These are phyloP conservation scores for Tuber indicum DNA, from an alignment of 495 filamentous ascomycete species.

Conservation along the genomic window DNA sequence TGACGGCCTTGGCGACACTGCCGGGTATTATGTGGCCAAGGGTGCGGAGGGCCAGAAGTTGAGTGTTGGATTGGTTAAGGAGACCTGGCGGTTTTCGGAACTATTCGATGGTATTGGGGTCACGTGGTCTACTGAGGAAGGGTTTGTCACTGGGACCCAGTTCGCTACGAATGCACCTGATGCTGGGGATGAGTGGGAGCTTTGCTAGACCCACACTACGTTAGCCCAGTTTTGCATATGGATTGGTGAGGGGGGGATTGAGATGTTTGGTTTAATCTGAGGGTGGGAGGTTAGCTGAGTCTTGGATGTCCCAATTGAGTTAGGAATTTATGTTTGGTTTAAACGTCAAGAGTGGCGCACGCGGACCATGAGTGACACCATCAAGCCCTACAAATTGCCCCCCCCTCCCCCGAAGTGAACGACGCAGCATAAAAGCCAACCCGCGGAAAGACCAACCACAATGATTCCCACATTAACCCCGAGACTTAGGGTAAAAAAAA, in stretches of 20 bases:
- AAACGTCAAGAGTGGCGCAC: not conserved
- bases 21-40: conserved; percentile 8
- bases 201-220: not conserved
- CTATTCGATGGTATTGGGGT: conserved; percentile 3
- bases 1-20: not conserved
- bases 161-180: not conserved
- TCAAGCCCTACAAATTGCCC: not conserved
- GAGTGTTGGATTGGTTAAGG: not conserved
- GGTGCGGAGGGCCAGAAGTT: not conserved
- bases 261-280: not conserved
- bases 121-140: not conserved
- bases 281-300: not conserved
- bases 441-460: not conserved
- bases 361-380: not conserved
- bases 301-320: not conserved
- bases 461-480: not conserved
- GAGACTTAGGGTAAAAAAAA: not conserved
- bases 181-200: conserved; percentile 16
- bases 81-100: not conserved
- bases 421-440: not conserved
- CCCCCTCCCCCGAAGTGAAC: not conserved
- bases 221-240: not conserved
- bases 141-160: not conserved
- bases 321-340: not conserved
- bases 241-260: not conserved